These are phyloP conservation scores for Kodamaea leandrae DNA, from an alignment of 805 yeast species.

Conservation along the genomic window DNA sequence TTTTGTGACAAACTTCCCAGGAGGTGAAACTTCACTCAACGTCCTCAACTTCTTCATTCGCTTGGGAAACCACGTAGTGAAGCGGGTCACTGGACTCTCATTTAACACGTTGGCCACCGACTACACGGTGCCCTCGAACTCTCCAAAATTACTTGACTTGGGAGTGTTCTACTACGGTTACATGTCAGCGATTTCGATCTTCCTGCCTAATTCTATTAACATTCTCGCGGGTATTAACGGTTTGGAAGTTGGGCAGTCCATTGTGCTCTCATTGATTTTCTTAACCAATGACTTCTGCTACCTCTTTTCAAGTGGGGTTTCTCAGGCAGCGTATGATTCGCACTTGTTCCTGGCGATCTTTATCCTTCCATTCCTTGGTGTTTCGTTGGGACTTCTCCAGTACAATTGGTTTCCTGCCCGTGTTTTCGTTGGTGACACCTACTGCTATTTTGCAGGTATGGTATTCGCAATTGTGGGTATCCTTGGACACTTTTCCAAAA, in stretches of 20 bases:
- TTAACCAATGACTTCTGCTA: conserved; percentile 77
- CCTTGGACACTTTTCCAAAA: conserved; percentile 93
- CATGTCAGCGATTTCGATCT: conserved; percentile 89
- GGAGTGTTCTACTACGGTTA: conserved; percentile 79
- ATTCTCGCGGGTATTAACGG: conserved; percentile 97
- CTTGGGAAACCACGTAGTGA: conserved; percentile 30
- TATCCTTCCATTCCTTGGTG: conserved; percentile 84
- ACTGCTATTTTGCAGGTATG: conserved; percentile 98
- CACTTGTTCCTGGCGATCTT: conserved; percentile 80
- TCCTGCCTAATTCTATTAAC: conserved; percentile 94
- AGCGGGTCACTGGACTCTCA: conserved; percentile 35
- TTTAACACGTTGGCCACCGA: conserved; percentile 37
- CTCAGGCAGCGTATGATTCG: conserved; percentile 63
- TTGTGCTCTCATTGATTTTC: conserved; percentile 69
- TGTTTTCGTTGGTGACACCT: conserved; percentile 97
- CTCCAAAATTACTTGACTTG: conserved; percentile 61
- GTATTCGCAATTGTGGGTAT: conserved; percentile 97
- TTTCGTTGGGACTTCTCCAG: conserved; percentile 68
- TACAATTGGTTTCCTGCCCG: conserved; percentile 88
- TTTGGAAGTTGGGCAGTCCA: conserved; percentile 91
- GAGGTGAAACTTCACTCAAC: conserved; percentile 27
- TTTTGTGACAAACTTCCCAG: conserved; percentile 44
- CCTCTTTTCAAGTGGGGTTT: conserved; percentile 41
- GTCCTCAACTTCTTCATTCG: conserved; percentile 21
- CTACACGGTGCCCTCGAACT: conserved; percentile 32